Conservation (phyloP, 148 eudicot genomes). For the Limonium bicolor region DNA sequence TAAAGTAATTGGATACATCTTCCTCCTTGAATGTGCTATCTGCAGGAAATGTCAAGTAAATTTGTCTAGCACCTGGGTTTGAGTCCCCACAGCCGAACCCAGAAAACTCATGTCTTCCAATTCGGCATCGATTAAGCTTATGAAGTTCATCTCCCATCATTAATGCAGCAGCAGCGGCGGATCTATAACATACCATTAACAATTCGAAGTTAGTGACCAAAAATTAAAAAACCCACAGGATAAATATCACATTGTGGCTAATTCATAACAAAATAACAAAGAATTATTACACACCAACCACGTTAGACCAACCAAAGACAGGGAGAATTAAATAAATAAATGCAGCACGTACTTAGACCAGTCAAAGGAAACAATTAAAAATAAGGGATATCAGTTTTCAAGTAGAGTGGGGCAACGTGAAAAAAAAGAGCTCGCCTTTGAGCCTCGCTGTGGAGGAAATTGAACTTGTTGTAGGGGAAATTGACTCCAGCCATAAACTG, state of each 20-base stretch:
- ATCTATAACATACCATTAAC: conserved; percentile 42
- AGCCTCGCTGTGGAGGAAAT: conserved; percentile 36
- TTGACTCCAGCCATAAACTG: conserved; percentile 41
- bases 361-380: not conserved
- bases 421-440: conserved; percentile 38
- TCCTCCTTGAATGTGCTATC: conserved; percentile 91
- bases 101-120: conserved; percentile 47
- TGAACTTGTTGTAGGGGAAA: conserved; percentile 33
- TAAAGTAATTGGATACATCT: conserved; percentile 80
- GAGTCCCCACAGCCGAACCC: conserved; percentile 28
- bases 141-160: conserved; percentile 66
- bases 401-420: too few relatives aligned
- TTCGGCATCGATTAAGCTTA: conserved; percentile 32
- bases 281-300: not conserved
- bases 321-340: not conserved
- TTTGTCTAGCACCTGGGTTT: conserved; percentile 50
- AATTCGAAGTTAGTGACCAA: conserved; percentile 9
- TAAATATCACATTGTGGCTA: too few relatives aligned
- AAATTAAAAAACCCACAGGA: too few relatives aligned
- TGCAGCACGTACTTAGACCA: not conserved
- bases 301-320: not conserved
- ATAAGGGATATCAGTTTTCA: too few relatives aligned
- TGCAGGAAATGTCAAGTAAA: conserved; percentile 91
- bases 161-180: conserved; percentile 53
- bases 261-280: too few relatives aligned